phyloP scores from a whole-genome alignment of 2,329 filamentous ascomycete genomes.

The Fusarium nisikadoi region DNA sequence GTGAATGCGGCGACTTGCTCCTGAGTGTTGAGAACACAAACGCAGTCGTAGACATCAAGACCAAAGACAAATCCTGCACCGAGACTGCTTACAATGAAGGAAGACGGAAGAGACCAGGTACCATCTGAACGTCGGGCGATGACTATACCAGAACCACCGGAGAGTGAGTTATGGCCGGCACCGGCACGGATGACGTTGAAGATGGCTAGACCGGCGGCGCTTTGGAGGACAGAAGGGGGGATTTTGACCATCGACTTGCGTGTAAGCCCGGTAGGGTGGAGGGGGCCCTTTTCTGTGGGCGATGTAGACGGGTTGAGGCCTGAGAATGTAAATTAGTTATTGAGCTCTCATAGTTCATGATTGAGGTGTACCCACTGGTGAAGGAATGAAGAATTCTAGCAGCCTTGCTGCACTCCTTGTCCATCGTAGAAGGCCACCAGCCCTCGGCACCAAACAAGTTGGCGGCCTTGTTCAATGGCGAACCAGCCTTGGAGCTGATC shows the following conservation, averaged over 20 bases:
- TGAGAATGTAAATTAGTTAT: conserved; percentile 23
- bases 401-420: conserved; percentile 80
- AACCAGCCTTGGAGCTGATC: conserved; percentile 71
- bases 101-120: conserved; percentile 77
- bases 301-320: conserved; percentile 36
- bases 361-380: conserved; percentile 60
- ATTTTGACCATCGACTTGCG: conserved; percentile 52
- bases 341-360: too few species aligned
- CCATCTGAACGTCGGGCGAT: conserved; percentile 67
- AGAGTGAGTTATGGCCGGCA: conserved; percentile 64
- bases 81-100: conserved; percentile 76
- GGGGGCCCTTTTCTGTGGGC: conserved; percentile 39
- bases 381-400: conserved; percentile 79
- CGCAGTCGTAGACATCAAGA: conserved; percentile 81
- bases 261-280: conserved; percentile 48
- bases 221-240: conserved; percentile 59
- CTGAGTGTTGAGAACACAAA: conserved; percentile 77
- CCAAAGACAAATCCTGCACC: conserved; percentile 77
- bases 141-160: conserved; percentile 69
- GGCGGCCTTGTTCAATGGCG: conserved; percentile 73
- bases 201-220: conserved; percentile 69
- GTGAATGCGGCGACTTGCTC: conserved; percentile 76
- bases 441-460: conserved; percentile 77
- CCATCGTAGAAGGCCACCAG: conserved; percentile 79
- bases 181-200: conserved; percentile 72